These are phyloP conservation scores for Rosa multiflora DNA, from an alignment of 306 rosid genomes.

Conservation along the genomic window DNA sequence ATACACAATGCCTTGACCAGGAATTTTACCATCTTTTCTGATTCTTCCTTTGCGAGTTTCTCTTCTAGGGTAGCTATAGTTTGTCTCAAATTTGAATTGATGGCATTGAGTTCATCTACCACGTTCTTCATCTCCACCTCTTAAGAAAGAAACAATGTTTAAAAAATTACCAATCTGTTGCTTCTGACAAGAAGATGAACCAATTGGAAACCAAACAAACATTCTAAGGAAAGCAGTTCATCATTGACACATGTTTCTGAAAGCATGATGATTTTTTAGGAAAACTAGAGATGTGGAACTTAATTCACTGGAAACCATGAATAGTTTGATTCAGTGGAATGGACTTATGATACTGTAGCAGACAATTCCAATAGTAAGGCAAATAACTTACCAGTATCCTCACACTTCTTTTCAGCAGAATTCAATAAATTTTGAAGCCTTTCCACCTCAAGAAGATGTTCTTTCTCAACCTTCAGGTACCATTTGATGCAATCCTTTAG, in stretches of 20 bases:
- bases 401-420: slow-evolving; percentile 61
- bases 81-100: slow-evolving; percentile 44
- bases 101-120: slow-evolving; percentile 47
- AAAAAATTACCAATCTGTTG: slow-evolving; percentile 17
- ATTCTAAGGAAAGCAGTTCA: background rate
- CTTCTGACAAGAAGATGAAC: background rate
- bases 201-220: slow-evolving; percentile 6
- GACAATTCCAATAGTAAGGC: background rate
- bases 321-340: background rate
- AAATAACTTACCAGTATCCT: slow-evolving; percentile 52
- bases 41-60: slow-evolving; percentile 59
- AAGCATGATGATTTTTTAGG: background rate
- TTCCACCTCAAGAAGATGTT: slow-evolving; percentile 54
- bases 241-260: background rate
- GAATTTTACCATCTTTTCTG: slow-evolving; percentile 64
- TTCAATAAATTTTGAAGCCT: slow-evolving; percentile 58
- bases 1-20: slow-evolving; percentile 10
- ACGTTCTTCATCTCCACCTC: slow-evolving; percentile 66
- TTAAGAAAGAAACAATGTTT: slow-evolving; percentile 36
- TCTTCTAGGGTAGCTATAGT: slow-evolving; percentile 53
- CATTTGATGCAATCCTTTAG: slow-evolving; percentile 71
- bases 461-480: slow-evolving; percentile 60
- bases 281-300: background rate
- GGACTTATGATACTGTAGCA: background rate
- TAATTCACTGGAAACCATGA: background rate